Evolutionary conservation across 257 asterid genomes (phyloP).

Genomic region (Plantago ovata): DNA sequence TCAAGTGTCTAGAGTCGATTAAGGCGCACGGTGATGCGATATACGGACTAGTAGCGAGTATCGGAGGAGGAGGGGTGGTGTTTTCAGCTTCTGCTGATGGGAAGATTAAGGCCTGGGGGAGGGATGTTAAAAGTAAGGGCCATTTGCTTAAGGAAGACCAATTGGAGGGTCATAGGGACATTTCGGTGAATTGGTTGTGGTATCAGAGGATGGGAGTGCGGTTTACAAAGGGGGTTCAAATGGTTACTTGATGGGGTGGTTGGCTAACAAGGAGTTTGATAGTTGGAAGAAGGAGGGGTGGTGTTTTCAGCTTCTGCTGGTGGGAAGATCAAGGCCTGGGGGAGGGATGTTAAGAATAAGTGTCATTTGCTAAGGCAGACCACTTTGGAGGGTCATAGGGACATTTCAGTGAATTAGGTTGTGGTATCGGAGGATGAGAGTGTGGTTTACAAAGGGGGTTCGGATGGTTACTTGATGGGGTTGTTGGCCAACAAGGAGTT

Average conservation of each 20-base stretch:
- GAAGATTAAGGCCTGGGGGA: constrained; percentile 72
- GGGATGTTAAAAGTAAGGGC: constrained; percentile 18
- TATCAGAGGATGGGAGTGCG: constrained; percentile 40
- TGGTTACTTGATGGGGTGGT: constrained; percentile 58
- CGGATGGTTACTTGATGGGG: constrained; percentile 63
- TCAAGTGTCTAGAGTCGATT: constrained; percentile 79
- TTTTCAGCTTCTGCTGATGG: constrained; percentile 89
- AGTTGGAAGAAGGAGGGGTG: constrained; percentile 23
- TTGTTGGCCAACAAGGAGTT: constrained; percentile 37
- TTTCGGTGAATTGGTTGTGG: constrained; percentile 62
- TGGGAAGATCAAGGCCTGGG: constrained; percentile 84
- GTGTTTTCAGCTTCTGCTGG: constrained; percentile 81
- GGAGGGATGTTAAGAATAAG: constrained; percentile 22
- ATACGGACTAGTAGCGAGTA: constrained; percentile 39
- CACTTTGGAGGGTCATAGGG: constrained; percentile 76
- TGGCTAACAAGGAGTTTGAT: constrained; percentile 28
- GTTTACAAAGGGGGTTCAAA: constrained; percentile 85
- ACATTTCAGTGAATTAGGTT: constrained; percentile 60
- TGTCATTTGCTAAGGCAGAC: constrained; percentile 46
- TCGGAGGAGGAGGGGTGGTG: constrained; percentile 29
- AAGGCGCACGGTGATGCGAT: constrained; percentile 88
- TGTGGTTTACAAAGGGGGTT: constrained; percentile 68
- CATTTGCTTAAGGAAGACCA: constrained; percentile 56
- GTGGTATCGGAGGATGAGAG: constrained; percentile 50
- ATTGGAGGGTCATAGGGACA: constrained; percentile 76